phyloP scores from a whole-genome alignment of 495 filamentous ascomycete species.

The Collariella sp. region DNA sequence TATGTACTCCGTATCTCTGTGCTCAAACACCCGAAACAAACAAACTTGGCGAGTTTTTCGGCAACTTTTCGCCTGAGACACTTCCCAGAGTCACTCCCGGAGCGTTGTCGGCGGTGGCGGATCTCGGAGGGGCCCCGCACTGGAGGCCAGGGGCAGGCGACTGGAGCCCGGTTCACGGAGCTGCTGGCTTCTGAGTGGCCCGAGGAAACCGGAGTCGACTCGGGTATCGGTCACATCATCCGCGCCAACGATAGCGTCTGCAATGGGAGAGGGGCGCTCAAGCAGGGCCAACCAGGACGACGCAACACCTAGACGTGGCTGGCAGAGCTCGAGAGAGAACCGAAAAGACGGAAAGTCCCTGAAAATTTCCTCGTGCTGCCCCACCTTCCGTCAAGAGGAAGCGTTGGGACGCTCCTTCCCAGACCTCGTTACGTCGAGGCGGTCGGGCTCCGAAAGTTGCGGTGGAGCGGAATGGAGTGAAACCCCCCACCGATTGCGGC shows the following conservation, averaged over 20 bases:
- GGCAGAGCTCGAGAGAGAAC: neutral
- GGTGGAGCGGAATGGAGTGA: conserved; percentile 7
- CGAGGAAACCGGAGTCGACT: conserved; percentile 9
- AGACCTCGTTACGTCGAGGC: neutral
- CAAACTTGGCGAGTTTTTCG: neutral
- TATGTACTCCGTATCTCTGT: too few species aligned
- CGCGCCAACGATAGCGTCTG: conserved; percentile 10
- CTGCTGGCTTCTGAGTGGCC: conserved; percentile 3
- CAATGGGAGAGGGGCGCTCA: neutral
- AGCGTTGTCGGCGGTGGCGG: conserved; percentile 2
- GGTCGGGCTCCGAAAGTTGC: conserved; percentile 18
- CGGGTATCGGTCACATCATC: conserved; percentile 19
- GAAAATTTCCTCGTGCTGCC: neutral
- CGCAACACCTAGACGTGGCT: neutral
- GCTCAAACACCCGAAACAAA: too few species aligned
- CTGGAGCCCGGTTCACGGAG: conserved; percentile 15
- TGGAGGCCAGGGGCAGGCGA: neutral
- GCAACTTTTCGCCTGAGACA: neutral
- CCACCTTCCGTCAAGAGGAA: neutral
- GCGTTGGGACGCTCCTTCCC: neutral
- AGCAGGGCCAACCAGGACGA: conserved; percentile 5
- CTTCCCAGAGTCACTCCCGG: neutral
- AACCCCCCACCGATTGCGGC: conserved; percentile 23
- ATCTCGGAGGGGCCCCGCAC: neutral
- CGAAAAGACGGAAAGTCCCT: neutral